Conservation (phyloP, 495 filamentous ascomycete genomes). For the Tetracladium setigerum region DNA sequence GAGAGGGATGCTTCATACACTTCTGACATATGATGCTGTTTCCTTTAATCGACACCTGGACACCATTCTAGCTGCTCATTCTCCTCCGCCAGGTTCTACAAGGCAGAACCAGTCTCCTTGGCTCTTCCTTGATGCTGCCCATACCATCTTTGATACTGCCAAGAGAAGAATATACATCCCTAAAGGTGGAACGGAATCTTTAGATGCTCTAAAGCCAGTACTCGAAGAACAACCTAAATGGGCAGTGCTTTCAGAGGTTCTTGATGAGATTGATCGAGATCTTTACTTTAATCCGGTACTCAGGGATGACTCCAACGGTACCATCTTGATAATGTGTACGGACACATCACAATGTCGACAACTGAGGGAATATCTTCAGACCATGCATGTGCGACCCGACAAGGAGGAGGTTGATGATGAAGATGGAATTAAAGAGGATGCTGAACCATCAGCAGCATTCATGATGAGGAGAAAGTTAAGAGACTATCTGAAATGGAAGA, state of each 20-base stretch:
- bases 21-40: constrained; percentile 85
- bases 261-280: constrained; percentile 91
- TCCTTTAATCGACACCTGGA: constrained; percentile 90
- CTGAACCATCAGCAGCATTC: constrained; percentile 65
- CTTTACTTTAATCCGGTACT: constrained; percentile 70
- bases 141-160: constrained; percentile 87
- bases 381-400: constrained; percentile 68
- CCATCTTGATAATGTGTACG: constrained; percentile 90
- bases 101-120: constrained; percentile 88
- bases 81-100: constrained; percentile 80
- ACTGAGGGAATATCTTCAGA: constrained; percentile 82
- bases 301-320: constrained; percentile 81
- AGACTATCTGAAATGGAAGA: constrained; percentile 89
- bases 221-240: constrained; percentile 95
- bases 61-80: constrained; percentile 84
- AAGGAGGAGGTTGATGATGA: constrained; percentile 29
- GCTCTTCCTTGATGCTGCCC: constrained; percentile 92
- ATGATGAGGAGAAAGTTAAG: constrained; percentile 86
- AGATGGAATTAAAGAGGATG: constrained; percentile 36
- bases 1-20: constrained; percentile 73
- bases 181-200: constrained; percentile 26
- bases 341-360: constrained; percentile 85
- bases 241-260: constrained; percentile 73
- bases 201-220: constrained; percentile 73
- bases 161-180: constrained; percentile 85